Base-by-base conservation (phyloP, 306 rosid genomes). In the Castanea sativa region DNA sequence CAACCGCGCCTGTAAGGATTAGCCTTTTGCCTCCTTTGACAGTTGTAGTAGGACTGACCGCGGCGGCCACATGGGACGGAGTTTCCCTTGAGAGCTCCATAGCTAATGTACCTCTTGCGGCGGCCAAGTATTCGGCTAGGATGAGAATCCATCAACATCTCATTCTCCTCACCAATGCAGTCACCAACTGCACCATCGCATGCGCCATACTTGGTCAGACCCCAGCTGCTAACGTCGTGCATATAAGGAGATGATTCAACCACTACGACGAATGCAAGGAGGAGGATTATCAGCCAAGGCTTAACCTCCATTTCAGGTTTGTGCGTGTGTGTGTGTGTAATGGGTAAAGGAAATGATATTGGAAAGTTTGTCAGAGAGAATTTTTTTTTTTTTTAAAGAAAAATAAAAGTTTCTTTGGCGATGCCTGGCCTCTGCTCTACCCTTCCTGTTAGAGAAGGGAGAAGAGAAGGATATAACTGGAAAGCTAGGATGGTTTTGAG, bases 1-100 rank as follows among this genome's bases (percentile, higher is more conserved):
- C 92, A 89, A 9, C 90, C 86, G 9, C 91, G 91, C 0, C 6
- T 3, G 16, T 85, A 89, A 68, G 90, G 90, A 74, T 91, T 91
- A 55, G 80, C 91, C 77, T 15, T 23, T 1, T 61, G 74, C 4
- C 76, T 29, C 5, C 32, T 32, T 29, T 75, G 74, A 61, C 92
- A 88, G 63, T 80, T 79, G 60, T 91, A 91, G 74, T 91, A 91
- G 14, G 95, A 91, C 3, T 9, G 15, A 32, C 92, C 95, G 0
- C 88, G 90, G 13, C 82, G 82, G 19, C 69, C 76, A 23, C 87
- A 84, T 2, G 92, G 92, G 9, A 81, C 51, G 0, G 35, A 21
- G 69, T 89, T 73, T 0, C 69, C 25, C 52, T 1, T 76, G 6
- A 91, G 76, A 11, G 91, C 87, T 2, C 60, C 68, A 32, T 89